Evolutionary conservation across 2,329 filamentous ascomycete species (phyloP), one percentile per base, ranked within the genome.

Genomic region (Hypomyces perniciosus): DNA sequence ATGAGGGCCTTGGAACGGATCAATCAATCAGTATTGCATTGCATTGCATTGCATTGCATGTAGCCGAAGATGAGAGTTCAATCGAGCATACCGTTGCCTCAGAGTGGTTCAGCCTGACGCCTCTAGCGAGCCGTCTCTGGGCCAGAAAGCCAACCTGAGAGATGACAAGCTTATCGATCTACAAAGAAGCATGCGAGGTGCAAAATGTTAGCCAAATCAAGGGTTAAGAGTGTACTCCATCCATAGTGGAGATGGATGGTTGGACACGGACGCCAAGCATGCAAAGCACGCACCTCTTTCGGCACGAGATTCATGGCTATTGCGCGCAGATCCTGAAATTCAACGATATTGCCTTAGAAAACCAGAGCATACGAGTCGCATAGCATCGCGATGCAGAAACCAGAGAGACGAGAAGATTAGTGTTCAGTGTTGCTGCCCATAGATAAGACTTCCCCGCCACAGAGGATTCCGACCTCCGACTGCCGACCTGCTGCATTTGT

Each of bases 121-220:
- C 92, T 62, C 92, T 78, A 31, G 92, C 92, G 58, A 97, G 83
- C 54, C 92, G 83, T 57, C 86, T 81, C 74, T 97, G 92, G 49
- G 92, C 92, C 44, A 96, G 79, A 59, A 86, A 79, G 60, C 92
- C 92, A 55, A 95, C 76, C 71, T 96, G 90, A 49, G 90, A 88
- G 66, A 95, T 92, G 67, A 86, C 80, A 71, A 97, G 88, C 83
- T 97, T 97, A 78, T 97, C 92, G 65, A 97, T 79, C 92, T 97
- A 27, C 33, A 27, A 35, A 35, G 33, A 27, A 5, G 27, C 33
- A 31, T 9, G 34, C 27, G 9, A 35, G 27, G 13, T 33, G 29
- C 34, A 35, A 35, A 35, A 12, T 35, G 33, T 20, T 20, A 20
- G 20, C 20, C 20, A 20, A 20, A 20, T 20, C 20, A 20, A 20